Evolutionary conservation across 768 basidiomycete species (phyloP).

Genomic region (Flagelloscypha sp.): DNA sequence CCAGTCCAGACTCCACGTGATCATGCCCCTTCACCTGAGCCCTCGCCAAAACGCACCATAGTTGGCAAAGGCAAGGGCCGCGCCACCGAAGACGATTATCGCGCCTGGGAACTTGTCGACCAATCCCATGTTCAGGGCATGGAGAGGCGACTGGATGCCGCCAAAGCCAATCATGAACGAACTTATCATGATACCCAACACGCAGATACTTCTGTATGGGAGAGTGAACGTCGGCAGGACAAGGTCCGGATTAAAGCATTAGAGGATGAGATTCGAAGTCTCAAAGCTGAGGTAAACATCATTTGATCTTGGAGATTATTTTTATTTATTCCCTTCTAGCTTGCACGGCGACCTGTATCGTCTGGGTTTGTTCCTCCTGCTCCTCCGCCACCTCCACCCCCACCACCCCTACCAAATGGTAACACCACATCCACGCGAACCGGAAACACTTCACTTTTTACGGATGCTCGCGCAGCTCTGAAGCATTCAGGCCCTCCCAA

Average conservation of each 20-base stretch:
- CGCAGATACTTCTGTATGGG: conserved; percentile 26
- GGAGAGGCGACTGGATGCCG: conserved; percentile 54
- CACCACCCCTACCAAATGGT: conserved; percentile 18
- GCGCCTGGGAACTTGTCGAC: conserved; percentile 31
- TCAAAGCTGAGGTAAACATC: conserved; percentile 47
- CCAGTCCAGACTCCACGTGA: not conserved
- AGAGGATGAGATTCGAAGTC: conserved; percentile 54
- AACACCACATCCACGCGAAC: conserved; percentile 19
- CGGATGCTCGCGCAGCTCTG: conserved; percentile 56
- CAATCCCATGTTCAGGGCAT: conserved; percentile 47
- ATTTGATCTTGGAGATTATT: conserved; percentile 1
- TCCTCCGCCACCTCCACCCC: conserved; percentile 28
- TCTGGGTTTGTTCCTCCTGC: conserved; percentile 26
- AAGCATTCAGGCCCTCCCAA: conserved; percentile 47
- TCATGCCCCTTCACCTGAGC: conserved; percentile 7
- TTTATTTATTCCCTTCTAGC: conserved; percentile 23
- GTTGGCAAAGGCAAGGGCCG: conserved; percentile 40
- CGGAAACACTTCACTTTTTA: conserved; percentile 34
- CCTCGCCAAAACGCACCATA: conserved; percentile 28
- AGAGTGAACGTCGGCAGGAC: conserved; percentile 45
- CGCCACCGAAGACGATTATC: conserved; percentile 19
- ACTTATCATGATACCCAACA: conserved; percentile 25
- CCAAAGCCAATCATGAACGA: conserved; percentile 40
- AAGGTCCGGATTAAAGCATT: conserved; percentile 56
- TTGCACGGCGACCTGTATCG: conserved; percentile 30